Evolutionary conservation across 306 rosid species (phyloP), one percentile per base, ranked within the genome.

Genomic region (Canavalia ensiformis): DNA sequence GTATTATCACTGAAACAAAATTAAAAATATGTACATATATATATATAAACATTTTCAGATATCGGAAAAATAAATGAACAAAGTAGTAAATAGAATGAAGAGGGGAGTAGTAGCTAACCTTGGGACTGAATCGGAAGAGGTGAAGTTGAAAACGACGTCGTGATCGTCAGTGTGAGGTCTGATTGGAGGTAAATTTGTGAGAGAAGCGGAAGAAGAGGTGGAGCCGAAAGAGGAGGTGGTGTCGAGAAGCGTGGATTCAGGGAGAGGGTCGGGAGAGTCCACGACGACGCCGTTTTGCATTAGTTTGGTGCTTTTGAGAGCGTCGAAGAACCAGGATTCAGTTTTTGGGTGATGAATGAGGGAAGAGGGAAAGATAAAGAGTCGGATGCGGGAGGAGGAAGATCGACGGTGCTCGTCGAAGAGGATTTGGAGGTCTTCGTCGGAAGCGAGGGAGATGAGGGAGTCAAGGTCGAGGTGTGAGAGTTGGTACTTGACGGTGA

Each of bases 291-390:
- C 11, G 50, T 7, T 45, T 45, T 82, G 91, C 86, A 83, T 37
- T 35, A 87, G 79, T 85, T 77, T 73, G 2, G 89, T 84, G n/a
- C 88, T 55, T 72, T 87, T 86, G 8, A 90, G 85, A 56, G 91
- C 91, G 67, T 89, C 94, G 54, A 60, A 74, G 81, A 88, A 88
- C 94, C 94, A 90, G 6, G 88, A 56, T 85, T 90, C 92, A 0
- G 92, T 85, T 64, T 87, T 88, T 2, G n/a, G 90, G 92, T 18
- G 25, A 18, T 18, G 25, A 18, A 18, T 18, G 41, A 87, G 93
- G 46, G 71, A 78, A 13, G 86, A 70, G 18, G 68, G 75, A 52
- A 91, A 89, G 71, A 91, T 18, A 51, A 89, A 91, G 67, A 89
- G 60, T 67, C 95, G 78, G 75, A 91, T 81, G 35, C 91, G 89